A percentile compares a stretch with the other conserved stretches of the same genome.
These are phyloP conservation scores for Nicotiana rustica DNA, from an alignment of 305 asterid species.

Conservation along the genomic window DNA sequence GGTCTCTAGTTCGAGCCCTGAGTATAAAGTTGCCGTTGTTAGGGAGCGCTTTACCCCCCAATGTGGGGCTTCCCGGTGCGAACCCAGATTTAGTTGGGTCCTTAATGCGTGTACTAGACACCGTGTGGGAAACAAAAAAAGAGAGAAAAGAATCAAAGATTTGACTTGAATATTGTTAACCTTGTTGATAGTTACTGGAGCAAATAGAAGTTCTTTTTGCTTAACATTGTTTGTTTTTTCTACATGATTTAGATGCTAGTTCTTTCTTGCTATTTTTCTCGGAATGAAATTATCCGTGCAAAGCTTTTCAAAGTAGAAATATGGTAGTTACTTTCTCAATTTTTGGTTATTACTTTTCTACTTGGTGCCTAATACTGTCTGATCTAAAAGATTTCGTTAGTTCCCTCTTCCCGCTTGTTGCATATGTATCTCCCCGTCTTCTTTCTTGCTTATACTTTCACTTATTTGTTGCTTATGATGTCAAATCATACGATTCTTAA, in stretches of 20 bases:
- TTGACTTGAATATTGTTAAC: neutral
- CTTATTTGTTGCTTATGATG: neutral
- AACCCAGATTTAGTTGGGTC: too few relatives aligned
- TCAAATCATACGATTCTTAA: neutral
- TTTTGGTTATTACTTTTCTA: neutral
- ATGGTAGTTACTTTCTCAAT: neutral
- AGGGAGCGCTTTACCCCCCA: too few relatives aligned
- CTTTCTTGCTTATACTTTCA: neutral
- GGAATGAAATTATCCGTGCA: neutral
- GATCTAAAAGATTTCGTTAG: neutral
- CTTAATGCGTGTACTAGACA: too few relatives aligned
- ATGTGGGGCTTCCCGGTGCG: too few relatives aligned
- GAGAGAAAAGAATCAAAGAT: neutral
- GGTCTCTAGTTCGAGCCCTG: too few relatives aligned
- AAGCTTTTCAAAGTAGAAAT: neutral
- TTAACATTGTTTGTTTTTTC: neutral
- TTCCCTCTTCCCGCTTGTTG: neutral
- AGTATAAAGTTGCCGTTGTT: neutral
- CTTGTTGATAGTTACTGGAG: conserved; percentile 9
- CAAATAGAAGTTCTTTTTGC: neutral
- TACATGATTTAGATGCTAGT: neutral
- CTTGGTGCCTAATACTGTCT: neutral
- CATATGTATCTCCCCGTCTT: neutral
- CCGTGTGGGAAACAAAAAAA: too few relatives aligned
- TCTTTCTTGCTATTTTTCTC: neutral